Percentiles rank a stretch among this genome's conserved stretches.
Evolutionary conservation across 1,284 basidiomycete species (phyloP).

Genomic region (Cryptococcus amylolentus): DNA sequence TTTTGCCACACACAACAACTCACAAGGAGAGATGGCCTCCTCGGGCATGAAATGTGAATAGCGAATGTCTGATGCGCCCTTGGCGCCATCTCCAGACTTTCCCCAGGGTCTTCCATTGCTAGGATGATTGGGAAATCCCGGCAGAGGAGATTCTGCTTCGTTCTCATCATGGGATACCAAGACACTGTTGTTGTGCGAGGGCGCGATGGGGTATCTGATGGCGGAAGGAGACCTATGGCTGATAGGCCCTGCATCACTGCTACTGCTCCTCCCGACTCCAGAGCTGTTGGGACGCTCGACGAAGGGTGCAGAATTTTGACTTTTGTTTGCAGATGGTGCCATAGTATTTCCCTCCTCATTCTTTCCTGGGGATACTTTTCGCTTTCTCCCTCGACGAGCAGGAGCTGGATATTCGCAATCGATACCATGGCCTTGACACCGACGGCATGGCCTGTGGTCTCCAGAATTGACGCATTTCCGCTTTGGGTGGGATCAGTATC

Average conservation of each 20-base stretch:
- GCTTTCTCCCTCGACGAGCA: conserved; percentile 21
- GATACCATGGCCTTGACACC: conserved; percentile 22
- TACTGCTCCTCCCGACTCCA: not conserved
- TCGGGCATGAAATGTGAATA: conserved; percentile 30
- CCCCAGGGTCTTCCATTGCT: not conserved
- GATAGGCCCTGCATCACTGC: not conserved
- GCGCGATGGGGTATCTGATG: not conserved
- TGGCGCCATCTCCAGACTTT: not conserved
- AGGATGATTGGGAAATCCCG: not conserved
- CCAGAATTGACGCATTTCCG: conserved; percentile 29
- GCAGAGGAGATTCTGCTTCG: not conserved
- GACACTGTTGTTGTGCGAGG: not conserved
- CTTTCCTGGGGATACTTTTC: conserved; percentile 13
- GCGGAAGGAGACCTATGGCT: too few relatives aligned
- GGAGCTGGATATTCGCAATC: conserved; percentile 30
- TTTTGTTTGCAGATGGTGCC: not conserved
- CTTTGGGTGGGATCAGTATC: conserved; percentile 4
- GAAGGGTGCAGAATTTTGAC: not conserved
- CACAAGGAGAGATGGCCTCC: conserved; percentile 27
- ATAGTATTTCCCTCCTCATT: not conserved
- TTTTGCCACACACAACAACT: not conserved
- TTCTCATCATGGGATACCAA: not conserved
- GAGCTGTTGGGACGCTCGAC: not conserved
- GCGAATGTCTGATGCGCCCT: conserved; percentile 11
- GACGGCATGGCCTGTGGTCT: conserved; percentile 20